Evolutionary conservation across 2,329 filamentous ascomycete species (phyloP), one percentile per base, ranked within the genome.

Genomic region (Aspergillus brunneoviolaceus): DNA sequence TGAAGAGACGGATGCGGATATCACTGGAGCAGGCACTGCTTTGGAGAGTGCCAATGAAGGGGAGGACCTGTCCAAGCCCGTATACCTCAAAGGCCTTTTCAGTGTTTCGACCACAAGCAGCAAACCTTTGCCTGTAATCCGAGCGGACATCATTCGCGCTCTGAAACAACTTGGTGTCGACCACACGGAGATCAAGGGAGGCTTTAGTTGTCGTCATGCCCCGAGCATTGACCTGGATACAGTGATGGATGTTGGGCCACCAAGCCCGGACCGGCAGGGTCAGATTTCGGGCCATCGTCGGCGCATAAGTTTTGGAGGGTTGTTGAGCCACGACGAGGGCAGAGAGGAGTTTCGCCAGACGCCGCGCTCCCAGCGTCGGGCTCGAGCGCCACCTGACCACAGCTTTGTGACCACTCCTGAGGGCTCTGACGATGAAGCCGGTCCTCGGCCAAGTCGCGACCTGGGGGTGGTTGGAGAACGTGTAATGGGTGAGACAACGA

Each of bases 31-130:
- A 45, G 79, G 80, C 1, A 82, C 83, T 60, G 80, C 77, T 27
- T 72, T 81, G 19, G 82, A 84, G 47, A 81, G 79, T 53, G 76
- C 76, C 12, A 79, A 78, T 39, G 75, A 78, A 51, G 87, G 89
- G 5, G 92, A 96, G 66, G 85, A 94, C 62, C 88, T 94, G 56
- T 77, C 77, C 14, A 97, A 96, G 74, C 95, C 95, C 0, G 95
- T 98, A 3, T 98, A 90, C 74, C 85, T 99, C 59, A 99, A 98
- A 77, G 95, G 95, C 4, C 83, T 99, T 19, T 98, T 99, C 79
- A 98, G 94, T 70, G 95, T 98, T 57, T 96, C 92, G 4, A 99
- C 95, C 0, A 99, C 95, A 6, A 97, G 92, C 60, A 95, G 89
- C 71, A 96, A 96, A 72, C 91, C 94, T 1, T 85, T 98, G 11